Evolutionary conservation across 192 early-diverging fungal species (phyloP).

Genomic region (Backusella parvicylindrica): DNA sequence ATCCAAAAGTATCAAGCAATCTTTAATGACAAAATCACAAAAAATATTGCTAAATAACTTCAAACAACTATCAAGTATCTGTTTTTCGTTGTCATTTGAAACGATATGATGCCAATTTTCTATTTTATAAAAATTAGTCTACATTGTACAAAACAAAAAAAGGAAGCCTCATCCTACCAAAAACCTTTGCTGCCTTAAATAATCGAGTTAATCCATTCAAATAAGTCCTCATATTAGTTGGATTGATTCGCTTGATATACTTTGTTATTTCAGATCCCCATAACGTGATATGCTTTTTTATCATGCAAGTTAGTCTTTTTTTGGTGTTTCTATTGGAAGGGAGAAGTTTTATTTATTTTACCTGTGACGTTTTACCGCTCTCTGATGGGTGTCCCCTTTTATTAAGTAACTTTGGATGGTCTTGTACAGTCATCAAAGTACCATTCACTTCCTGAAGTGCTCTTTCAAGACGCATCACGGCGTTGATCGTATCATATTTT

Average conservation of each 20-base stretch:
- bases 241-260: not conserved
- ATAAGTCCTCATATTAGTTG: constrained; percentile 1
- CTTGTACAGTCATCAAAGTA: not conserved
- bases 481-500: not conserved
- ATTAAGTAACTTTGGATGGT: not conserved
- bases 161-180: not conserved
- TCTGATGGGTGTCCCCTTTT: not conserved
- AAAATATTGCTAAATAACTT: not conserved
- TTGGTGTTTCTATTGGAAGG: not conserved
- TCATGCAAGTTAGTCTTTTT: not conserved
- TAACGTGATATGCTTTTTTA: not conserved
- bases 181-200: not conserved
- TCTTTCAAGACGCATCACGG: not conserved
- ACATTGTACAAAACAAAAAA: not conserved
- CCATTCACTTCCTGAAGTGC: not conserved
- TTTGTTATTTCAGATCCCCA: not conserved
- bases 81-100: not conserved
- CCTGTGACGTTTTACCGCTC: constrained; percentile 1
- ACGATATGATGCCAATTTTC: not conserved
- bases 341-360: constrained; percentile 9
- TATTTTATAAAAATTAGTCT: not conserved
- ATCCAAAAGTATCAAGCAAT: constrained; percentile 3
- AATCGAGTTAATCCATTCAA: not conserved
- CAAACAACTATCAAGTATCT: not conserved
- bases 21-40: constrained; percentile 13